phyloP scores from a whole-genome alignment of 495 filamentous ascomycete species.

The Xylaria sp. region DNA sequence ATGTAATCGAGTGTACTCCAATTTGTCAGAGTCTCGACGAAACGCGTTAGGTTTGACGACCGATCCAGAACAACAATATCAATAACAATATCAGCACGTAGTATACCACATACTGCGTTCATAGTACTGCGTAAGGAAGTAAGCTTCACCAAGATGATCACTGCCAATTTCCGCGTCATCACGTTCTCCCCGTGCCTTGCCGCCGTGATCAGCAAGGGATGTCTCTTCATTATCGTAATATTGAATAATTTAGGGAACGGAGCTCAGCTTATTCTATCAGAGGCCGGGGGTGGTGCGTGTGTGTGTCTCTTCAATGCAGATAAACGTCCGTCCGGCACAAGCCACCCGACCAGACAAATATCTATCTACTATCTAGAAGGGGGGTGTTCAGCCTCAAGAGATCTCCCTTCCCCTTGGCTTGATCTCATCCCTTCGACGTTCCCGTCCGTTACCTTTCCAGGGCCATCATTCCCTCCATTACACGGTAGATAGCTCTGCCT shows the following conservation, averaged over 20 bases:
- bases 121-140: no score
- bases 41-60: slow-evolving; percentile 15
- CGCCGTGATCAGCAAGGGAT: slow-evolving; percentile 7
- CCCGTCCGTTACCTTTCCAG: neutral
- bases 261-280: slow-evolving; percentile 18
- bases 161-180: slow-evolving; percentile 6
- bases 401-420: slow-evolving; percentile 1
- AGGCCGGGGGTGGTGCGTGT: neutral
- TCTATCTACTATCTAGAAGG: neutral
- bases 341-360: neutral
- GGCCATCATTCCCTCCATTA: slow-evolving; percentile 11
- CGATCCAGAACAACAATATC: neutral
- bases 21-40: slow-evolving; percentile 11
- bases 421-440: neutral
- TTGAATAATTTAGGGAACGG: slow-evolving; percentile 6
- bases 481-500: no score
- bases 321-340: slow-evolving; percentile 22
- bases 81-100: no score
- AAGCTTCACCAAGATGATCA: neutral
- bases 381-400: slow-evolving; percentile 19
- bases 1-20: neutral
- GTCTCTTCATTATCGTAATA: neutral
- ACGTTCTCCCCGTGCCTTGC: neutral
- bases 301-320: slow-evolving; percentile 19
- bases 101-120: no score